Percentiles rank a stretch among this genome's conserved stretches.
phyloP scores from a whole-genome alignment of 2,329 filamentous ascomycete species.

The Verticillium klebahnii region DNA sequence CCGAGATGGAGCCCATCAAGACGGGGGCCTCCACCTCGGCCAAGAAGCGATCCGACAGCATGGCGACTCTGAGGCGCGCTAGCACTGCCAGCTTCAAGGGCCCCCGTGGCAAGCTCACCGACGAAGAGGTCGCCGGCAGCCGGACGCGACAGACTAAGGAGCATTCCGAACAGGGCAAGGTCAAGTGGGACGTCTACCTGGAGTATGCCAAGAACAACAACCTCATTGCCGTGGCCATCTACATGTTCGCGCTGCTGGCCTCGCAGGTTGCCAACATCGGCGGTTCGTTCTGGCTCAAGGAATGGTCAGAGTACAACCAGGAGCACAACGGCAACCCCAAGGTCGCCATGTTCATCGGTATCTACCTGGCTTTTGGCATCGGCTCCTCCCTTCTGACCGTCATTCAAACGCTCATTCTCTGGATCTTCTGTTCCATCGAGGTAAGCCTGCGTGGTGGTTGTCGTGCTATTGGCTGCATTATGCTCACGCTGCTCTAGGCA shows the following conservation, averaged over 20 bases:
- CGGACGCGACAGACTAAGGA: slow-evolving; percentile 87
- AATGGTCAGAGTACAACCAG: slow-evolving; percentile 82
- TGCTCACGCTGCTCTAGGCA: slow-evolving; percentile 47
- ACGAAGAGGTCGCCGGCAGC: slow-evolving; percentile 71
- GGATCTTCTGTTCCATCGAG: slow-evolving; percentile 99
- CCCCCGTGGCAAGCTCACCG: slow-evolving; percentile 74
- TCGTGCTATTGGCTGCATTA: background rate
- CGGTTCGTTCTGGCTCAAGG: slow-evolving; percentile 88
- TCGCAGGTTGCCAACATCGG: slow-evolving; percentile 80
- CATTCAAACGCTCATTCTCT: slow-evolving; percentile 87
- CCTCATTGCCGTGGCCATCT: slow-evolving; percentile 74
- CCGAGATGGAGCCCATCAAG: slow-evolving; percentile 74
- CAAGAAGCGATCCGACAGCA: slow-evolving; percentile 64
- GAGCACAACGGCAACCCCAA: slow-evolving; percentile 62
- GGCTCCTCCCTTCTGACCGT: slow-evolving; percentile 82
- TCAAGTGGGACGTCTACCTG: slow-evolving; percentile 92
- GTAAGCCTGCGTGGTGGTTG: slow-evolving; percentile 35
- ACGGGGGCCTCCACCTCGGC: slow-evolving; percentile 38
- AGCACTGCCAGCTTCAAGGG: slow-evolving; percentile 89
- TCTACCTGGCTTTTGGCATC: slow-evolving; percentile 93
- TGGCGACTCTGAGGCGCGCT: slow-evolving; percentile 78
- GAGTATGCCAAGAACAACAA: slow-evolving; percentile 97
- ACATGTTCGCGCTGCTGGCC: slow-evolving; percentile 69
- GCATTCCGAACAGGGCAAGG: slow-evolving; percentile 88
- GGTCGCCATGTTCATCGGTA: slow-evolving; percentile 84